Evolutionary conservation across 169 alveolate species (phyloP), one percentile per base, ranked within the genome.

Genomic region (Sarcocystis neurona): DNA sequence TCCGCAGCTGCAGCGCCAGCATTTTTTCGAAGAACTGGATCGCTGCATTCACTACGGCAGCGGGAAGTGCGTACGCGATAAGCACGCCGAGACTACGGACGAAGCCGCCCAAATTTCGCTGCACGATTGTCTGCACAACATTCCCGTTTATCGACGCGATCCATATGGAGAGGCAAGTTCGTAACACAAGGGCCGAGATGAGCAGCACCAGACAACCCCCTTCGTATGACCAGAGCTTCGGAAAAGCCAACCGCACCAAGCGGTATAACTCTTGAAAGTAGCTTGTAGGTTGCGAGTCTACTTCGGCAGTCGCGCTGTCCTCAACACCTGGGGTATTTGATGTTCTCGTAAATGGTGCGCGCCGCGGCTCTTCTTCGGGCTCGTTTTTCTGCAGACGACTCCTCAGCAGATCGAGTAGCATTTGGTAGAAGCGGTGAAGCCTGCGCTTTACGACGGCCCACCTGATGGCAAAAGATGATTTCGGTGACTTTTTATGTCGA

Each of bases 101-200:
- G 92, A 96, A 96, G 23, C 50, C 43, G n/a, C 85, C 80, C 8
- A 93, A 48, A 75, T 94, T 92, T 70, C 75, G 79, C 46, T 91
- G 91, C 30, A 96, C 95, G 68, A 96, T 96, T 12, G 96, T 93
- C 89, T 95, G 91, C 30, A 96, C 98, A 34, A 95, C 92, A 34
- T 77, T 60, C 12, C 98, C 98, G 87, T 94, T 94, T 6, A 94
- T 92, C 48, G 94, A 88, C 41, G 98, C 97, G 3, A 94, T 90
- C 91, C 93, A 94, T 1, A 96, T 96, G 72, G 95, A 91, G 88
- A 96, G 88, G 82, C 90, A 91, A 0, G 98, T 95, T 79, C 98
- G 93, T n/a, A 92, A 86, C 8, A 95, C 93, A 15, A 96, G 90
- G 12, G 94, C 79, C 34, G 92, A 86, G 56, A 96, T 92, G n/a